Evolutionary conservation across 2,329 filamentous ascomycete species (phyloP), one percentile per base, ranked within the genome.

Genomic region (Decorospora gaudefroyi): DNA sequence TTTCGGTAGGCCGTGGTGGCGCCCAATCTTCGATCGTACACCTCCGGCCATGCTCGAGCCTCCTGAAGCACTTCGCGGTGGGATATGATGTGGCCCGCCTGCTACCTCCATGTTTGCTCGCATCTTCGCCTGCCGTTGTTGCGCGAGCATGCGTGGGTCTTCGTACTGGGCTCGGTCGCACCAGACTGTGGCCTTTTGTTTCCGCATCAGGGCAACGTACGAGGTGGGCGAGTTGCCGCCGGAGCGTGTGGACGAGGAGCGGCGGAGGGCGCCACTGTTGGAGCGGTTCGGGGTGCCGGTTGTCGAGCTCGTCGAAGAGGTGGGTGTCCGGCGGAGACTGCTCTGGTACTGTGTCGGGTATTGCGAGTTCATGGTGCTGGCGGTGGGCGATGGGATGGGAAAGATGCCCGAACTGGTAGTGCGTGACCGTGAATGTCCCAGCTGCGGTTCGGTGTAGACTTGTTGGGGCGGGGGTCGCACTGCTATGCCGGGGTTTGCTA

Each of bases 121-220:
- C 75, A 88, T 84, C 76, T 93, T 95, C 46, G 91, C 93, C 25
- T 88, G 87, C 45, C 88, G 83, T 69, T 95, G 90, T 62, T 91
- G 87, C 18, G 90, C 90, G 3, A 86, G 75, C 44, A 93, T 75
- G 36, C 90, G 82, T 0, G 92, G 89, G 68, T 99, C 93, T 71
- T 97, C 90, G 51, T 88, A 85, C 69, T 99, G 93, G 7, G 92
- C 82, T 40, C 91, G 86, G 67, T 97, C 93, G 75, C 91, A 96
- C 93, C 93, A 99, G 4, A 99, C 93, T 0, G 93, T 99, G 21
- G 90, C 93, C 70, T 97, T 97, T 73, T 99, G 93, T 69, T 91
- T 92, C 51, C 93, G 84, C 74, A 99, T 86, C n/a, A 96, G 79
- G 23, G 93, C 91, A 37, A 99, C 93, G 71, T 99, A 99, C 54